Evolutionary conservation across 768 basidiomycete genomes (phyloP).

Genomic region (Imleria badia): DNA sequence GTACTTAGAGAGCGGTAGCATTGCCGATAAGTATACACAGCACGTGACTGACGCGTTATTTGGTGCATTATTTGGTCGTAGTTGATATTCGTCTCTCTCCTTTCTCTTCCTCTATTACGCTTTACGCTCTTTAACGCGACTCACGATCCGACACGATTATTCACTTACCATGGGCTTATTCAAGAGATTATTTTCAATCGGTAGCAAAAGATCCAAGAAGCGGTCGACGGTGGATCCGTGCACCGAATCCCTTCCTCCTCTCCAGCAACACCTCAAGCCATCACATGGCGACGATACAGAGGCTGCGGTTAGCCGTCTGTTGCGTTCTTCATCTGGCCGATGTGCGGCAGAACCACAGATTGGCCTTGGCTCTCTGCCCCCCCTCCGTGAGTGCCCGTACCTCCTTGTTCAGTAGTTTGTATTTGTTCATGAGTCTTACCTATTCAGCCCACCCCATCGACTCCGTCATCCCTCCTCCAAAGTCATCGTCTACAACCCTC

Average conservation of each 20-base stretch:
- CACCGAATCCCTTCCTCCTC: conserved; percentile 29
- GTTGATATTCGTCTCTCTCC: conserved; percentile 30
- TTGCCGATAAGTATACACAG: too few species aligned
- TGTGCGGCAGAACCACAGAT: conserved; percentile 56
- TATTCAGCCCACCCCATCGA: conserved; percentile 66
- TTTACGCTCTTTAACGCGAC: conserved; percentile 28
- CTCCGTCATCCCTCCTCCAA: conserved; percentile 47
- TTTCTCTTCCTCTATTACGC: conserved; percentile 5
- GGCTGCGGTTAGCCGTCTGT: conserved; percentile 45
- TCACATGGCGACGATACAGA: conserved; percentile 44
- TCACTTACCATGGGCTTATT: conserved; percentile 58
- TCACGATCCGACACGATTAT: conserved; percentile 31
- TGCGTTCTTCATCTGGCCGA: conserved; percentile 73
- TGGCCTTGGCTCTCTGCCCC: conserved; percentile 59
- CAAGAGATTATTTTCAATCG: conserved; percentile 67
- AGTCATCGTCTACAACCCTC: conserved; percentile 51
- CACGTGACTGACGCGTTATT: conserved; percentile 31
- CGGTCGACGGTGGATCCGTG: conserved; percentile 27
- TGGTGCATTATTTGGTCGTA: conserved; percentile 42
- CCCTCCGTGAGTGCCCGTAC: conserved; percentile 58
- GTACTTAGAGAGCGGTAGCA: too few species aligned
- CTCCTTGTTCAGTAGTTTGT: neutral
- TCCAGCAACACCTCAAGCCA: conserved; percentile 14
- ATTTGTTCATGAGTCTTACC: neutral
- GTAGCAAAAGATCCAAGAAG: conserved; percentile 62